Conservation (phyloP, 371 early-diverging fungal species). For the Apophysomyces sp. region DNA sequence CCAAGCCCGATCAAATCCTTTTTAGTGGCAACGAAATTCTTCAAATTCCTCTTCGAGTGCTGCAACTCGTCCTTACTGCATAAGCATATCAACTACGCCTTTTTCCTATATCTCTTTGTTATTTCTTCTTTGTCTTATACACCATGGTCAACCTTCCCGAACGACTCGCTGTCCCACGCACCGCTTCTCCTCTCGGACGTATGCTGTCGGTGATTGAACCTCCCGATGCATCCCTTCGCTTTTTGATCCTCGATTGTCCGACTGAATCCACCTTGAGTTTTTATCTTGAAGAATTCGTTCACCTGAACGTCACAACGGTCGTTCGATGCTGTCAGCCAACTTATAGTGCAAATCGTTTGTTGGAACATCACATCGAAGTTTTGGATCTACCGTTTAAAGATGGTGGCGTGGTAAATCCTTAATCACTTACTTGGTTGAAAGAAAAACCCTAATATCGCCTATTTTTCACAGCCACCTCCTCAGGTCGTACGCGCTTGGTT, state of each 20-base stretch:
- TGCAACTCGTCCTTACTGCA: background rate
- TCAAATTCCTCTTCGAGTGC: background rate
- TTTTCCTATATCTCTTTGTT: background rate
- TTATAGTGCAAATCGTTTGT: slow-evolving; percentile 65
- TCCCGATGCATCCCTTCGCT: slow-evolving; percentile 53
- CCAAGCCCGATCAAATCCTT: background rate
- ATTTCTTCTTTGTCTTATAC: background rate
- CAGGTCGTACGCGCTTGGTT: slow-evolving; percentile 73
- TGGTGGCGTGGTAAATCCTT: slow-evolving; percentile 59
- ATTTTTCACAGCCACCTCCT: slow-evolving; percentile 57
- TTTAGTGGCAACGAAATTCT: background rate
- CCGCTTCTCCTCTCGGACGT: slow-evolving; percentile 8
- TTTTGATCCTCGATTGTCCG: slow-evolving; percentile 89
- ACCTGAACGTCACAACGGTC: slow-evolving; percentile 77
- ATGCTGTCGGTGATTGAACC: slow-evolving; percentile 24
- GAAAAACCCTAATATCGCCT: background rate
- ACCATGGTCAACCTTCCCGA: background rate
- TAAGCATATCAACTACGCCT: background rate
- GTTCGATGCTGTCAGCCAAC: slow-evolving; percentile 89
- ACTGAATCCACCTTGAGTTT: slow-evolving; percentile 77
- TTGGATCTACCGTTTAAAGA: slow-evolving; percentile 45
- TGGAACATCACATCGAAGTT: slow-evolving; percentile 51
- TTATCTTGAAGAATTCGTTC: slow-evolving; percentile 76
- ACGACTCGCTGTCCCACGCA: background rate
- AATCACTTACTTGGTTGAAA: background rate